Conservation (phyloP, 2,329 filamentous ascomycete species). For the Elsinoe perseae region DNA sequence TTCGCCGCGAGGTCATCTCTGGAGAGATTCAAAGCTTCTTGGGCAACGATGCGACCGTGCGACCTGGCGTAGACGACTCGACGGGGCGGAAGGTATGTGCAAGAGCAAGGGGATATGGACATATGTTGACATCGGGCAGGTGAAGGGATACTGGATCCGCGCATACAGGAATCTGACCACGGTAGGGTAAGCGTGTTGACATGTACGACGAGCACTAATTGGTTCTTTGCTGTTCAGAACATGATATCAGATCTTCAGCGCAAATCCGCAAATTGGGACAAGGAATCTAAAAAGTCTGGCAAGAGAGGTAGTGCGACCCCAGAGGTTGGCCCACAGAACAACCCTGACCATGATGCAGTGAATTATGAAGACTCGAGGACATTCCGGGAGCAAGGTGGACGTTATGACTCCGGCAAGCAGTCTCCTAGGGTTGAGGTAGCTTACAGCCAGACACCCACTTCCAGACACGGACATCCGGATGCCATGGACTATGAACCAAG, state of each 20-base stretch:
- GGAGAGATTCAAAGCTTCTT: constrained; percentile 47
- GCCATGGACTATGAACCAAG: background rate
- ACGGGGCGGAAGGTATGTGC: constrained; percentile 19
- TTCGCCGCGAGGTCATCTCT: constrained; percentile 45
- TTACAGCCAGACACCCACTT: constrained; percentile 20
- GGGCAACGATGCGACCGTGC: constrained; percentile 44
- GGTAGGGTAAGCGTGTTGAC: constrained; percentile 29
- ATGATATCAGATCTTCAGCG: constrained; percentile 44
- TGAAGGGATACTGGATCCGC: constrained; percentile 44
- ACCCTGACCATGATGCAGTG: constrained; percentile 39
- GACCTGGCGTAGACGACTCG: constrained; percentile 42
- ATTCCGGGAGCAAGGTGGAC: constrained; percentile 34
- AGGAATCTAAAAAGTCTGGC: constrained; percentile 30
- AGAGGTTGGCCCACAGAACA: constrained; percentile 24
- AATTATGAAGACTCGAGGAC: constrained; percentile 37
- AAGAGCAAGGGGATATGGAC: background rate
- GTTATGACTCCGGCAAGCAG: constrained; percentile 7
- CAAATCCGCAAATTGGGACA: constrained; percentile 41
- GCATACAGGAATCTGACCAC: constrained; percentile 45
- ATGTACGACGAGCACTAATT: background rate
- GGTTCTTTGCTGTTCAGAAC: constrained; percentile 29
- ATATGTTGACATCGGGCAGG: constrained; percentile 27
- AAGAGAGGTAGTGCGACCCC: constrained; percentile 41
- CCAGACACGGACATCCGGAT: constrained; percentile 7
- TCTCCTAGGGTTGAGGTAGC: constrained; percentile 28